phyloP scores from a whole-genome alignment of 2,329 filamentous ascomycete species.

The Cadophora luteo-olivacea region DNA sequence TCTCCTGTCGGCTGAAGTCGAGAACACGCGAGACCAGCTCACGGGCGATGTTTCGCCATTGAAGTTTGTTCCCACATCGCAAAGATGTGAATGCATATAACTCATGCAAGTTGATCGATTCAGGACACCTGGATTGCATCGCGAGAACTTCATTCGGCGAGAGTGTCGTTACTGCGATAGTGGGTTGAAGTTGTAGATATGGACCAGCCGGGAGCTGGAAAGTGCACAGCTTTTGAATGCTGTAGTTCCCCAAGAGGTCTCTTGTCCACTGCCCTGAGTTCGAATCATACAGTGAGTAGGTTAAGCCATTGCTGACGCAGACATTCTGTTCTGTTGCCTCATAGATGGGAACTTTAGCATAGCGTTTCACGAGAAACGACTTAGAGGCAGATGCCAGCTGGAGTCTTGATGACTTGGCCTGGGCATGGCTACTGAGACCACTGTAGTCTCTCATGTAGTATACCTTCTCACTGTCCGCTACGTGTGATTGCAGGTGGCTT shows the following conservation, averaged over 20 bases:
- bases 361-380: not conserved
- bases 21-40: not conserved
- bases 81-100: not conserved
- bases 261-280: not conserved
- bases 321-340: not conserved
- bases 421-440: not conserved
- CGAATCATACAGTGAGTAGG: not conserved
- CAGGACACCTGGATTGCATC: not conserved
- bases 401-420: not conserved
- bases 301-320: not conserved
- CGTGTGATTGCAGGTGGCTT: not conserved
- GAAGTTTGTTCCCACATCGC: not conserved
- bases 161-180: not conserved
- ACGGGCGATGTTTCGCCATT: not conserved
- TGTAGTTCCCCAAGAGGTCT: not conserved
- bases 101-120: conserved; percentile 1
- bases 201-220: not conserved
- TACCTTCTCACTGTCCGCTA: not conserved
- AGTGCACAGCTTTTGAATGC: not conserved
- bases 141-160: not conserved
- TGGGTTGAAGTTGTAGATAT: not conserved
- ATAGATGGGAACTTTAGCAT: not conserved
- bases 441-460: not conserved
- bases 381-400: not conserved
- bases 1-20: not conserved